Evolutionary conservation across 2,329 filamentous ascomycete genomes (phyloP), one percentile per base, ranked within the genome.

Genomic region (Aureobasidium sp.): DNA sequence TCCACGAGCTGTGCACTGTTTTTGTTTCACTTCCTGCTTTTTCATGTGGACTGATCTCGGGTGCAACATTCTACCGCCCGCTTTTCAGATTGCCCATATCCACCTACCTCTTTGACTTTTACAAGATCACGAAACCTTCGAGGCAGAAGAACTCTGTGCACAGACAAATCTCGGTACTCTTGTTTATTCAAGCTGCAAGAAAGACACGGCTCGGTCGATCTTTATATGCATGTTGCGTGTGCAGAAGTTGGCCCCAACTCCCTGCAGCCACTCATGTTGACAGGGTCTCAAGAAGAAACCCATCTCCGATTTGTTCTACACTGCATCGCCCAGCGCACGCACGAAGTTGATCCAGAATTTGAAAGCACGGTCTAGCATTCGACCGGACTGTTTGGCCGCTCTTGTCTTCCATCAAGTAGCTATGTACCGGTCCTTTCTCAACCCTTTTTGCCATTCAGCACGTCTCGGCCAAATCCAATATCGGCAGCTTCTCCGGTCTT

Each of bases 171-270:
- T 59, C 57, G 57, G 34, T 51, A 34, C 57, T 60, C 57, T 51
- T 60, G 44, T 41, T 25, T 29, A 47, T 49, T 48, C 56, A n/a
- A 34, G 14, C 55, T 58, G 55, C 55, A 58, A 58, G 55, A 58
- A 31, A 58, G 42, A 58, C 8, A 59, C 57, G 57, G 57, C 57
- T 51, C 57, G 57, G 57, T 45, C 57, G 57, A 60, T 60, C 57
- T 49, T 51, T 36, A 60, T 49, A 27, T 60, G 45, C 45, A 51
- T 29, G 17, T 51, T 39, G 55, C 55, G 39, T 48, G 44, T 59
- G 55, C 55, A 48, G 31, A 58, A 58, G 55, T 37, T 29, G 3
- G 55, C 20, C 45, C 56, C 41, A 45, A 49, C 29, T 27, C 12
- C 45, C 48, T 60, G 57, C 57, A 60, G 44, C 45, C 41, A n/a